Conservation (phyloP, 2,329 filamentous ascomycete genomes). For the Lasiodiplodia gonubiensis region DNA sequence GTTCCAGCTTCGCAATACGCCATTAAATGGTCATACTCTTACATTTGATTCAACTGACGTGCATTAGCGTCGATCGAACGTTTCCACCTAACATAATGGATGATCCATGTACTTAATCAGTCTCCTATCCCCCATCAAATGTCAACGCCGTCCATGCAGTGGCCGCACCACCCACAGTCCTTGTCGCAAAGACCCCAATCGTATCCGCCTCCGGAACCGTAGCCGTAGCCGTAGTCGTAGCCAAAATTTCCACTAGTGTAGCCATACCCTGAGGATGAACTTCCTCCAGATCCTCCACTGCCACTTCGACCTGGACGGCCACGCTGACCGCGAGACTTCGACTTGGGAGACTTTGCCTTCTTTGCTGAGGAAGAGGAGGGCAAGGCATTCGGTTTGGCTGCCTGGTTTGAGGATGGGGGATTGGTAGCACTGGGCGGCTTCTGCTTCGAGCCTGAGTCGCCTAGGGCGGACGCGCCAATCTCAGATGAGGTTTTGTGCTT, state of each 20-base stretch:
- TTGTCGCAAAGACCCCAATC: slow-evolving; percentile 3
- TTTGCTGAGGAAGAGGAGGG: neutral
- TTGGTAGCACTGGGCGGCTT: neutral
- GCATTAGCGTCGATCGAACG: neutral
- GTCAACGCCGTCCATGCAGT: slow-evolving; percentile 1
- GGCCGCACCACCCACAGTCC: slow-evolving; percentile 11
- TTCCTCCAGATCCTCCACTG: neutral
- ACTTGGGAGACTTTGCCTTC: neutral
- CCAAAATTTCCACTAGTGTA: neutral
- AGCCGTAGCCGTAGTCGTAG: neutral
- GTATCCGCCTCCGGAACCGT: neutral
- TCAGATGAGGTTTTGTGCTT: neutral
- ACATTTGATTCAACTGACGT: neutral
- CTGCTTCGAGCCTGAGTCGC: neutral
- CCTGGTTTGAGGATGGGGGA: neutral
- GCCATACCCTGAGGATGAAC: neutral
- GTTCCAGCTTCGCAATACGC: no score
- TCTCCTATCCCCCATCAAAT: neutral
- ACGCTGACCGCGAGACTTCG: neutral
- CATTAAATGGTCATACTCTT: neutral
- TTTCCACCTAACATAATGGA: neutral
- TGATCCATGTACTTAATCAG: neutral
- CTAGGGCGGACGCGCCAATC: neutral
- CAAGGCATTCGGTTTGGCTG: neutral
- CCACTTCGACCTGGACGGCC: neutral